Conservation (phyloP, 176 grass and related monocot species). For the Aegilops longissima region DNA sequence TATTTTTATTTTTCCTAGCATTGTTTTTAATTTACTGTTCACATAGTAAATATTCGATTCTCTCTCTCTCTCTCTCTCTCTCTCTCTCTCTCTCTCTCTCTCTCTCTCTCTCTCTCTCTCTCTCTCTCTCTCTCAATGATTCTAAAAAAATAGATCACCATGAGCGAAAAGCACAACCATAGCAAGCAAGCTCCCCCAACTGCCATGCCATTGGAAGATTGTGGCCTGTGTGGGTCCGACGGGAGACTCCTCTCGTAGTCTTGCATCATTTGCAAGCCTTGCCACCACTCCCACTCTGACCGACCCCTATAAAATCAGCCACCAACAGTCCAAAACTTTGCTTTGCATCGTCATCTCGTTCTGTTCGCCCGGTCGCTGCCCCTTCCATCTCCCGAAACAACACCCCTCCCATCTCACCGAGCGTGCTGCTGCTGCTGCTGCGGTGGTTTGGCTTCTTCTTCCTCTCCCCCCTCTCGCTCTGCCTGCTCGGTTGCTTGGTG, state of each 20-base stretch:
- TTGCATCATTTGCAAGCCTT: background rate
- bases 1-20: too few relatives aligned
- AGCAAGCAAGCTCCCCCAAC: background rate
- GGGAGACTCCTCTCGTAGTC: background rate
- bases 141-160: too few relatives aligned
- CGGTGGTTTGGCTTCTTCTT: background rate
- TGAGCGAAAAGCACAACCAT: background rate
- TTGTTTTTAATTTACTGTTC: too few relatives aligned
- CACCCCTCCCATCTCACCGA: background rate
- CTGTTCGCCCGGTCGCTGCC: background rate
- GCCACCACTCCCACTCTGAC: background rate
- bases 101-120: too few relatives aligned
- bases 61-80: too few relatives aligned
- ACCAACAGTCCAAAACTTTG: constrained; percentile 4
- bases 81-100: too few relatives aligned
- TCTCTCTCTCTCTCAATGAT: too few relatives aligned
- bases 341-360: constrained; percentile 5
- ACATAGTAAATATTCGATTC: too few relatives aligned
- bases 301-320: constrained; percentile 39
- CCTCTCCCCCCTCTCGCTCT: background rate
- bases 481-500: background rate
- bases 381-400: background rate
- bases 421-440: background rate
- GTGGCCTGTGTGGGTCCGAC: background rate
- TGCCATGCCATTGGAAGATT: background rate